Evolutionary conservation across 2,329 filamentous ascomycete genomes (phyloP), one percentile per base, ranked within the genome.

Genomic region (Simplicillium sp.): DNA sequence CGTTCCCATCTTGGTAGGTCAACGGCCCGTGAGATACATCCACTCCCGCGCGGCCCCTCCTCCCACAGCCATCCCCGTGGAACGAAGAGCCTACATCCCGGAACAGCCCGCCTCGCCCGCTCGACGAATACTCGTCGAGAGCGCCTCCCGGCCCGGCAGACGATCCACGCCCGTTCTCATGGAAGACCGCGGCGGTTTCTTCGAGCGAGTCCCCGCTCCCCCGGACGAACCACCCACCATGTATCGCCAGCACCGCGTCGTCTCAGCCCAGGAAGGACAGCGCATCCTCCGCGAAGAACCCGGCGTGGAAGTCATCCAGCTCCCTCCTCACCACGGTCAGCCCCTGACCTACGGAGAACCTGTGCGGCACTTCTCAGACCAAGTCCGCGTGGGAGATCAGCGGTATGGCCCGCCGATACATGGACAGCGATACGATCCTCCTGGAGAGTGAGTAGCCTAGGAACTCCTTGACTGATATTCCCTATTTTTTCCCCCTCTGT

Each of bases 101-200:
- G 34, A 28, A 18, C 41, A 46, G 15, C 44, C 41, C 20, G 45
- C 48, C 18, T 43, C 48, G 32, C 44, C 51, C 34, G 50, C 48
- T 36, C 53, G 49, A 42, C 54, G 53, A 35, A 56, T 58, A 16
- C 20, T 25, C 20, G 51, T 55, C 38, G 45, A 59, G 39, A 54
- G 61, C 44, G 50, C 50, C 38, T 47, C 52, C 40, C 51, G 56
- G 36, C 52, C 51, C 14, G 61, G 58, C 39, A 52, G 49, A 17
- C 52, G 53, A 32, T 50, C 50, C n/a, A 58, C 55, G 16, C 57
- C 57, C 14, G 53, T 64, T 36, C 40, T 63, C 46, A 65, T 66
- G 61, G 60, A 65, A 45, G 59, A 65, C 48, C 54, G 60, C 25
- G 60, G 59, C 41, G 58, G 59, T 13, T 62, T 63, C 40, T 60